These are phyloP conservation scores for Phytomonas sp. DNA, from an alignment of 208 protist genomes.

Conservation along the genomic window DNA sequence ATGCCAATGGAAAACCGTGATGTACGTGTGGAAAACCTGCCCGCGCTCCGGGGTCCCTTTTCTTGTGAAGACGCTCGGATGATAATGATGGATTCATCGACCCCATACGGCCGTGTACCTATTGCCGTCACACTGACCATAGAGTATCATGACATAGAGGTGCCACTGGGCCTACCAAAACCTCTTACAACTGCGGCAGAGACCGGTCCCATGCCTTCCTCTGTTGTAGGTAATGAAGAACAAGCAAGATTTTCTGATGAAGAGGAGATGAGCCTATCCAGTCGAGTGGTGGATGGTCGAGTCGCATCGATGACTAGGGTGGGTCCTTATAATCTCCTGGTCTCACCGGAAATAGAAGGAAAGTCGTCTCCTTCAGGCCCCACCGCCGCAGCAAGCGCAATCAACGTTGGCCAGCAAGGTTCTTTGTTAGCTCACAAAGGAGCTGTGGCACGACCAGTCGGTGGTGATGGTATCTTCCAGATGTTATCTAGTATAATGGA, in stretches of 20 bases:
- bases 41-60: constrained; percentile 73
- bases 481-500: constrained; percentile 79
- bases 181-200: neutral
- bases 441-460: neutral
- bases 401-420: neutral
- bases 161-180: neutral
- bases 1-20: constrained; percentile 82
- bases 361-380: neutral
- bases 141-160: constrained; percentile 63
- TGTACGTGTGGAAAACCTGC: constrained; percentile 74
- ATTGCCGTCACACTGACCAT: constrained; percentile 65
- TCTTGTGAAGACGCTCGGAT: constrained; percentile 80
- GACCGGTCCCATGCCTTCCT: neutral
- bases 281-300: neutral
- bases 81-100: constrained; percentile 66
- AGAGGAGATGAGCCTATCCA: neutral
- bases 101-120: constrained; percentile 73
- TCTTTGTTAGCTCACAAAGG: neutral
- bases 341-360: neutral
- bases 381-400: neutral
- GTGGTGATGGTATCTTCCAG: constrained; percentile 50
- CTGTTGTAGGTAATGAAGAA: neutral
- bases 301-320: neutral
- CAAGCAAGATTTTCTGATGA: neutral
- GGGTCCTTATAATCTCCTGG: neutral